Percentiles rank a stretch among this genome's conserved stretches.
Evolutionary conservation across 2,329 filamentous ascomycete genomes (phyloP).

Genomic region (Talaromyces sp.): DNA sequence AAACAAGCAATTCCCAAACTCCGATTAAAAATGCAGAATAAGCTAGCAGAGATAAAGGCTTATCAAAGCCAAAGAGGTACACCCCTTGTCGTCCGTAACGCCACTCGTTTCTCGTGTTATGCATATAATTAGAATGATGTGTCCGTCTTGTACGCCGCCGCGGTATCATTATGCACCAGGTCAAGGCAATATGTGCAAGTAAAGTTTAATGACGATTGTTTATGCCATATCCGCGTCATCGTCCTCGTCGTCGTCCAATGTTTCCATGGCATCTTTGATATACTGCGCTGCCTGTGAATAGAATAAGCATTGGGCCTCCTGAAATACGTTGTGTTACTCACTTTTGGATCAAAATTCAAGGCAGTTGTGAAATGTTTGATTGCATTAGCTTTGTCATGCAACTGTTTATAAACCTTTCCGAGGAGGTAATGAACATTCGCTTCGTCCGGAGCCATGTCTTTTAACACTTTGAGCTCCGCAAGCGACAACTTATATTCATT

Average conservation of each 20-base stretch:
- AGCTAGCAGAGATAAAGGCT: background rate
- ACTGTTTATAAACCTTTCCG: slow-evolving; percentile 60
- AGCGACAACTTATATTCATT: slow-evolving; percentile 67
- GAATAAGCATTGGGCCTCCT: slow-evolving; percentile 15
- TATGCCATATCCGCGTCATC: slow-evolving; percentile 53
- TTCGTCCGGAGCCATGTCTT: slow-evolving; percentile 88
- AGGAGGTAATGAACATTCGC: slow-evolving; percentile 94
- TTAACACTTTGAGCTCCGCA: slow-evolving; percentile 78
- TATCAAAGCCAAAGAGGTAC: background rate
- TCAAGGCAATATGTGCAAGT: slow-evolving; percentile 5
- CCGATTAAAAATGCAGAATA: slow-evolving; percentile 11
- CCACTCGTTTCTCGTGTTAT: slow-evolving; percentile 16
- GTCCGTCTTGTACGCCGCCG: slow-evolving; percentile 16
- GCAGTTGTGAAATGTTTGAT: slow-evolving; percentile 93
- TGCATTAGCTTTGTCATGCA: slow-evolving; percentile 64
- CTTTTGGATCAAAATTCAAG: slow-evolving; percentile 93
- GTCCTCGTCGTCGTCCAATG: slow-evolving; percentile 68
- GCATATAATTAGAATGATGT: slow-evolving; percentile 16
- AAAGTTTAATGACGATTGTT: slow-evolving; percentile 19
- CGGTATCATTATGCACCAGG: slow-evolving; percentile 8
- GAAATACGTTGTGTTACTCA: slow-evolving; percentile 42
- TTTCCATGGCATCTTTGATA: slow-evolving; percentile 96
- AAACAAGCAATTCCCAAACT: background rate
- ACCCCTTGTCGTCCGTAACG: slow-evolving; percentile 11
- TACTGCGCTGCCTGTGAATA: slow-evolving; percentile 70